These are phyloP conservation scores for Blastobotrys chiropterorum DNA, from an alignment of 805 yeast genomes.

Conservation along the genomic window DNA sequence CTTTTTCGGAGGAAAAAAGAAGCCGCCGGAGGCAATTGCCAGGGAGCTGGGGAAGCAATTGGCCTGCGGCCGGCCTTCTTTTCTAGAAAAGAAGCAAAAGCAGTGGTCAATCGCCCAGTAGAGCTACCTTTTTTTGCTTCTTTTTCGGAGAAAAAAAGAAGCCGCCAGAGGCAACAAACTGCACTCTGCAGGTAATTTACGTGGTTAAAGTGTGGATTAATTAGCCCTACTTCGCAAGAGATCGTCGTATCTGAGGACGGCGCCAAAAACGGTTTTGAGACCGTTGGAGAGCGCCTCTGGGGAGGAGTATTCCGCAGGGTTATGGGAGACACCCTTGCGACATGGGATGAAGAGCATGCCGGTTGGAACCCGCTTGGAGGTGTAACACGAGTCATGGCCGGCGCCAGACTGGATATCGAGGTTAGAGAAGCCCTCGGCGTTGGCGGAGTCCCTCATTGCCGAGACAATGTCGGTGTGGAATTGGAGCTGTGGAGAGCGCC, in stretches of 20 bases:
- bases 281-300: constrained; percentile 64
- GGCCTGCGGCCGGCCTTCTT: too few species aligned
- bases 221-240: neutral
- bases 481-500: constrained; percentile 49
- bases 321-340: constrained; percentile 59
- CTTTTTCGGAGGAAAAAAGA: too few species aligned
- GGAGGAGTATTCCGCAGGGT: constrained; percentile 57
- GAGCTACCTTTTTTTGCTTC: too few species aligned
- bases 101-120: too few species aligned
- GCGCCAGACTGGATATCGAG: constrained; percentile 47
- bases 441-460: constrained; percentile 49
- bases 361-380: constrained; percentile 53
- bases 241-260: constrained; percentile 38
- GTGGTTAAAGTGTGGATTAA: too few species aligned
- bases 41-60: too few species aligned
- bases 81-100: too few species aligned
- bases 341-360: constrained; percentile 72
- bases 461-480: constrained; percentile 48
- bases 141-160: too few species aligned
- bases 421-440: constrained; percentile 12
- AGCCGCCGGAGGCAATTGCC: too few species aligned
- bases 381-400: constrained; percentile 66
- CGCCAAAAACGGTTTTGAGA: constrained; percentile 47
- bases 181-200: neutral
- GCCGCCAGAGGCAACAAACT: neutral